Evolutionary conservation across 495 filamentous ascomycete species (phyloP).

Genomic region (Cercophora samala): DNA sequence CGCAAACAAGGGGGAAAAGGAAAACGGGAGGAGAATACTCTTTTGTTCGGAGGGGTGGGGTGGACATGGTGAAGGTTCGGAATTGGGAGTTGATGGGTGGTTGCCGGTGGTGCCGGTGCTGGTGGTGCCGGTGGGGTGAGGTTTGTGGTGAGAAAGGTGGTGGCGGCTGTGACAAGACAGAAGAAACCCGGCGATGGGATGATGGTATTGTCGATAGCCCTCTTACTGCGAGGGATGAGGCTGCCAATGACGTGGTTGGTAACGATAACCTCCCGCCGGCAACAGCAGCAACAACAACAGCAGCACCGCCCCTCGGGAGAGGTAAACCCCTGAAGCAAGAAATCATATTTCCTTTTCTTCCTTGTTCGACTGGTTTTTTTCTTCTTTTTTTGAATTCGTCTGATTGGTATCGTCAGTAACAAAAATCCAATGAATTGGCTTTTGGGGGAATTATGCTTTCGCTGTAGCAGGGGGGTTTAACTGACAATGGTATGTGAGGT

Average conservation of each 20-base stretch:
- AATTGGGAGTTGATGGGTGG: background rate
- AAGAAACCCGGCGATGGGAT: background rate
- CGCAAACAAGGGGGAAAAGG: background rate
- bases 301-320: background rate
- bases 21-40: background rate
- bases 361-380: background rate
- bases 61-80: background rate
- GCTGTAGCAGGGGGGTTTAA: background rate
- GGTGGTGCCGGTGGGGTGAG: too few species aligned
- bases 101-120: background rate
- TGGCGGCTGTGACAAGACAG: too few species aligned
- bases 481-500: background rate
- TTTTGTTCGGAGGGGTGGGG: background rate
- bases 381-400: background rate
- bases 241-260: too few species aligned
- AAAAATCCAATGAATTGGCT: background rate
- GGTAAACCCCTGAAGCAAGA: background rate
- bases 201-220: background rate
- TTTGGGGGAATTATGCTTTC: background rate
- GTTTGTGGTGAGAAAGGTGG: too few species aligned
- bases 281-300: background rate
- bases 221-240: too few species aligned
- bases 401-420: too few species aligned
- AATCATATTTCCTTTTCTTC: background rate
- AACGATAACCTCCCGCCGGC: background rate